Evolutionary conservation across 1,139 yeast species (phyloP).

Genomic region (Spencermartinsiella ligniputridi): DNA sequence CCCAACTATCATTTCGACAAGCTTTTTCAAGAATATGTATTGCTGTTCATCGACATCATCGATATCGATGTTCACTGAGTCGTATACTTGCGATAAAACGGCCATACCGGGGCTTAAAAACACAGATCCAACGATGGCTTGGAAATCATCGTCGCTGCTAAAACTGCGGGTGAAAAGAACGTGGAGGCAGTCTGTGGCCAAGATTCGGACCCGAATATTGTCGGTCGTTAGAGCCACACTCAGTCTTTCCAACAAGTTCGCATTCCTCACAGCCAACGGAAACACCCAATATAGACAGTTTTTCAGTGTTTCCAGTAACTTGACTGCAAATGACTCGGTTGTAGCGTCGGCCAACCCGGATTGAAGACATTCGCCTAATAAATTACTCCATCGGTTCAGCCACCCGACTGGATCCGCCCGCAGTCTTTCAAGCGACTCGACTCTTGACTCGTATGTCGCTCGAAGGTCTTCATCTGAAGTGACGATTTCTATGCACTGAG

Average conservation of each 20-base stretch:
- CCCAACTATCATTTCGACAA: constrained; percentile 91
- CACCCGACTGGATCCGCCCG: constrained; percentile 72
- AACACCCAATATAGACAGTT: constrained; percentile 91
- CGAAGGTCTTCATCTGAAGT: constrained; percentile 66
- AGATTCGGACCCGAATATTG: constrained; percentile 63
- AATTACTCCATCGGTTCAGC: constrained; percentile 73
- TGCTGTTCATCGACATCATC: constrained; percentile 73
- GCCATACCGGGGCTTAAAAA: constrained; percentile 68
- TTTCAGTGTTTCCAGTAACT: constrained; percentile 75
- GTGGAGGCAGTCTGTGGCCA: constrained; percentile 89
- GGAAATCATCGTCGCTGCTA: constrained; percentile 64
- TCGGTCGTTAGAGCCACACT: constrained; percentile 57
- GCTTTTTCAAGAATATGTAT: constrained; percentile 78
- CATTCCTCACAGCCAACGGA: constrained; percentile 64
- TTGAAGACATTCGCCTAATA: constrained; percentile 46
- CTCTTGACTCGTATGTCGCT: constrained; percentile 67
- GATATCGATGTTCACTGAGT: constrained; percentile 58
- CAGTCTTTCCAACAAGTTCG: constrained; percentile 65
- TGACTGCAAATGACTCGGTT: constrained; percentile 48
- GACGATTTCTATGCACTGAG: constrained; percentile 77
- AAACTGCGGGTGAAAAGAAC: constrained; percentile 82
- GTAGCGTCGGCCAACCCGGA: constrained; percentile 32
- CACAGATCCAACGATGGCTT: constrained; percentile 72
- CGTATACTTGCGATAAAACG: constrained; percentile 62
- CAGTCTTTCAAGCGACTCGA: constrained; percentile 33